Evolutionary conservation across 192 early-diverging fungal species (phyloP).

Genomic region (Jimgerdemannia lactiflua): DNA sequence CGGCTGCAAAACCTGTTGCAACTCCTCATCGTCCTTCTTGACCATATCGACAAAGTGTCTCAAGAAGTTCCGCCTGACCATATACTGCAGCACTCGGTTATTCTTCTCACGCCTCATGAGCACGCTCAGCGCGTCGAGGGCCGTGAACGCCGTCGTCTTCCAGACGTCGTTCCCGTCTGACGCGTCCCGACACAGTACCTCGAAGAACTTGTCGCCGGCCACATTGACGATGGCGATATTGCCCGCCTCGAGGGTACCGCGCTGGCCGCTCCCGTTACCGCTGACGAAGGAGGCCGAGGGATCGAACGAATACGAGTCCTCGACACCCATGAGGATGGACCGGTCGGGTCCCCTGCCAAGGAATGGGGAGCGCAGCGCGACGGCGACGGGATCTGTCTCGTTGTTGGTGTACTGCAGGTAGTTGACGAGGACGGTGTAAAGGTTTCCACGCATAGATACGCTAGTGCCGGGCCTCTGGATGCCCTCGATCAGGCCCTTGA

Average conservation of each 20-base stretch:
- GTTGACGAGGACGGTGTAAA: constrained; percentile 74
- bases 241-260: constrained; percentile 28
- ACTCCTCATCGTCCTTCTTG: constrained; percentile 58
- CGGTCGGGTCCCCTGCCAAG: neutral
- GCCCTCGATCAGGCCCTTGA: constrained; percentile 22
- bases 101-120: neutral
- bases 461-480: constrained; percentile 6
- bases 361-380: constrained; percentile 7
- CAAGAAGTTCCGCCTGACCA: constrained; percentile 52
- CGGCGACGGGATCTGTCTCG: constrained; percentile 7
- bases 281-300: neutral
- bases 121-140: constrained; percentile 64
- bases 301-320: neutral
- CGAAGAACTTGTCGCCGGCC: constrained; percentile 69
- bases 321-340: neutral
- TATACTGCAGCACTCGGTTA: constrained; percentile 10
- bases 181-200: constrained; percentile 77
- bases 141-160: constrained; percentile 81
- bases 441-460: constrained; percentile 58
- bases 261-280: neutral
- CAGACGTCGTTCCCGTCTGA: constrained; percentile 76
- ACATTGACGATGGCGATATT: constrained; percentile 48
- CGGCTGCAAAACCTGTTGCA: constrained; percentile 45
- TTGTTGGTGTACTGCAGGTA: constrained; percentile 60
- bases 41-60: constrained; percentile 54